Base-by-base conservation (phyloP, 2,329 filamentous ascomycete species). In the Proliferodiscus dingleyae region DNA sequence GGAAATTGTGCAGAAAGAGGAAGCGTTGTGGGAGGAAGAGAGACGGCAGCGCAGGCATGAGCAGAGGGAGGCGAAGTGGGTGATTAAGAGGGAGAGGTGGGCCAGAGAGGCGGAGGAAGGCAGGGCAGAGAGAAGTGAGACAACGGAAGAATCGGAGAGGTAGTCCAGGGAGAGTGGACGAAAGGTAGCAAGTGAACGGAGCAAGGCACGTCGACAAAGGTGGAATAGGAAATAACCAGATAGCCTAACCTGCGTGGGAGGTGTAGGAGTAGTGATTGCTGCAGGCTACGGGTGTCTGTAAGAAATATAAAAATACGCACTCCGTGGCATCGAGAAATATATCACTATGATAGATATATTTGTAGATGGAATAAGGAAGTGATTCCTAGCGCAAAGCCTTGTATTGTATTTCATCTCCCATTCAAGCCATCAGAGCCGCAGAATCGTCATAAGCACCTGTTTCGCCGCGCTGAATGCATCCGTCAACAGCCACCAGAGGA, bases 401-500 rank as follows among this genome's bases (percentile, higher is more conserved):
- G 24, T 11, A 26, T 26, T 26, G 32, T 16, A 34, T 34, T 43
- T 47, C 43, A 16, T 52, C 42, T 49, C 45, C 51, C 43, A 44
- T 51, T 30, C 43, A 43, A 47, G 41, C 42, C 34, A 52, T 37
- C 42, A 57, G 43, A 46, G 34, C 41, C 44, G 29, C 42, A 45
- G 47, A 50, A 47, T 21, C 33, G 18, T 16, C n/a, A 18, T 43
- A 38, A 52, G 54, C 44, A 55, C 40, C 38, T 30, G 30, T 51
- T 64, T 64, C 60, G 61, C 60, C 62, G 45, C 58, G 60, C 61
- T 63, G 59, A n/a, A 64, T 64, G 62, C 62, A 61, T 50, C 51
- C 51, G 30, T 47, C n/a, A 56, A 39, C 37, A 41, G 42, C 39
- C 22, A 47, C 52, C 45, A 26, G 55, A 55, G 52, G 43, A 34